A percentile compares a stretch with the other conserved stretches of the same genome.
Evolutionary conservation across 768 basidiomycete genomes (phyloP).

Genomic region (Auriscalpium vulgare): DNA sequence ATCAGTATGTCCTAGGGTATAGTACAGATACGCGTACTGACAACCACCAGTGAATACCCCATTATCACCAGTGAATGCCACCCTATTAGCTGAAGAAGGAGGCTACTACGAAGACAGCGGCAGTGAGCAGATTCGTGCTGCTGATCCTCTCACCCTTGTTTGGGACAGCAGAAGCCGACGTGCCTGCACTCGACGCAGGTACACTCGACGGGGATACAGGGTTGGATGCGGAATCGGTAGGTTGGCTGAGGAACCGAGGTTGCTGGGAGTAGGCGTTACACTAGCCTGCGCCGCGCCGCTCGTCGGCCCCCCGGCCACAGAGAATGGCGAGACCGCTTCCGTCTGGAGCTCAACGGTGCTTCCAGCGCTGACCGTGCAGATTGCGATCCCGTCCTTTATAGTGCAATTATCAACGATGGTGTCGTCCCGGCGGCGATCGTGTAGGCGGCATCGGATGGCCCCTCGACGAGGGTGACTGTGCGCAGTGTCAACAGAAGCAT

Average conservation of each 20-base stretch:
- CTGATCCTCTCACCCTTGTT: background rate
- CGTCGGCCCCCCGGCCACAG: background rate
- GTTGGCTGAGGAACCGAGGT: background rate
- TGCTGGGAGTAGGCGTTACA: background rate
- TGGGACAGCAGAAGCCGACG: background rate
- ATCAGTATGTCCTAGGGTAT: too few relatives aligned
- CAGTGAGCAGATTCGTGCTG: background rate
- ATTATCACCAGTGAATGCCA: too few relatives aligned
- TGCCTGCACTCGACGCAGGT: background rate
- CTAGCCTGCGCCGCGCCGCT: background rate
- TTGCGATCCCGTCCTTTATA: slow-evolving; percentile 17
- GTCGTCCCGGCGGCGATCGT: slow-evolving; percentile 24
- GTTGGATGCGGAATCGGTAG: background rate
- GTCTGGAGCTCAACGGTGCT: background rate
- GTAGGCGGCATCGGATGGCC: slow-evolving; percentile 30
- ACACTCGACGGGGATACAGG: background rate
- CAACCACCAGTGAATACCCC: too few relatives aligned
- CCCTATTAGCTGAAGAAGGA: too few relatives aligned
- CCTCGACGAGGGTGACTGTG: slow-evolving; percentile 38
- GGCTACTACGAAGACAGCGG: background rate
- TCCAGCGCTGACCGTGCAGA: slow-evolving; percentile 16
- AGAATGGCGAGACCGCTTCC: background rate
- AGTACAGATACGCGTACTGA: too few relatives aligned
- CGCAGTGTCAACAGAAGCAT: background rate
- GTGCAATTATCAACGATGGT: slow-evolving; percentile 21